Base-by-base conservation (phyloP, 495 filamentous ascomycete genomes). In the Aspergillus diversus region DNA sequence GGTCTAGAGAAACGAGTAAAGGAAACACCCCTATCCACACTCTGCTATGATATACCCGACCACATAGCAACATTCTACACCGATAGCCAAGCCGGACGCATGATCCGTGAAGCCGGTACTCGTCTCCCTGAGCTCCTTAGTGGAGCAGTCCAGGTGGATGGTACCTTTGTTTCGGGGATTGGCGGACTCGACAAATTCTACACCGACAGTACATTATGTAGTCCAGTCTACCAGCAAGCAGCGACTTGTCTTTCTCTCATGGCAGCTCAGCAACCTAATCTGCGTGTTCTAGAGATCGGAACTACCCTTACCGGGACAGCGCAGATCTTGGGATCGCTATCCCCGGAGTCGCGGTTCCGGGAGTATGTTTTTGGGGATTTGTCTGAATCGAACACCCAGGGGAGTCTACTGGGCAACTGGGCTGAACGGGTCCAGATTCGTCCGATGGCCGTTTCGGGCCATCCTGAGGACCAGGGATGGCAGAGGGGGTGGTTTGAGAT, bases 201-300 rank as follows among this genome's bases (percentile, higher is more conserved):
- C 47, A 21, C 47, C 3, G 47, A 50, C n/a, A 4, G 11, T 7
- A 27, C 47, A 7, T 9, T 50, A 4, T 50, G 47, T 16, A n/a
- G 27, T 7, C 47, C 47, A 9, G 16, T 50, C 11, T 50, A 50
- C 16, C 47, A 17, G 16, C 47, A 50, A 50, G 16, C 47, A 50
- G 47, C 47, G 4, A 27, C 16, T 5, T 50, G 47, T 50, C 47
- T 50, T 9, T 11, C 7, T 6, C 5, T 27, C 5, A 50, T 50
- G 16, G 17, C 5, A 9, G 27, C n/a, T 9, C 47, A 50, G 27
- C 9, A 17, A 17, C 47, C 47, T 17, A 50, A 50, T 17, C 47
- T 50, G 16, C 47, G 47, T 27, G 47, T 50, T 17, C 47, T 50
- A 17, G 47, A 50, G 16, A 50, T 50, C 21, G 47, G 47, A 17